Conservation (phyloP, 2,329 filamentous ascomycete genomes). For the Curvularia spicifera region DNA sequence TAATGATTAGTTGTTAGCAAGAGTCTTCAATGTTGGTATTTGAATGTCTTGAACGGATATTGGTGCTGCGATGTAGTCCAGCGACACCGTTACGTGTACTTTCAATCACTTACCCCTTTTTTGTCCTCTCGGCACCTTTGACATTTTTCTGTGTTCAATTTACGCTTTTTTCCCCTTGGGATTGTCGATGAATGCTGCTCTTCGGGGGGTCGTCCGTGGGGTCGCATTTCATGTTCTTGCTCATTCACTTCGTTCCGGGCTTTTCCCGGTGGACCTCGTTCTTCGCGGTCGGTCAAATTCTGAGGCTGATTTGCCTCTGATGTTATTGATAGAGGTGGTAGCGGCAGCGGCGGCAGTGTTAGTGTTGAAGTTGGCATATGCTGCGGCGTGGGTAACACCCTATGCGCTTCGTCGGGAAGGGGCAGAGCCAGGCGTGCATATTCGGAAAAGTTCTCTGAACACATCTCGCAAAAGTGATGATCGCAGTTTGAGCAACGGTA, state of each 20-base stretch:
- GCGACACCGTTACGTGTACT: neutral
- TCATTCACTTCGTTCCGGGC: neutral
- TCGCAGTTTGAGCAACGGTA: neutral
- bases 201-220: neutral
- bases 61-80: neutral
- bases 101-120: neutral
- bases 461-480: neutral
- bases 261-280: neutral
- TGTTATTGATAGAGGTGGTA: neutral
- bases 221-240: neutral
- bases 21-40: neutral
- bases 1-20: neutral
- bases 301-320: neutral
- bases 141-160: constrained; percentile 4
- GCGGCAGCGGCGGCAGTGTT: too few relatives aligned
- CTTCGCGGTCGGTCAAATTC: too few relatives aligned
- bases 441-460: neutral
- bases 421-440: too few relatives aligned
- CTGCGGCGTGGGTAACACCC: neutral
- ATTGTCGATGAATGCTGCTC: neutral
- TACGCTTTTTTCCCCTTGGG: neutral
- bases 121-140: constrained; percentile 2
- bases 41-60: neutral
- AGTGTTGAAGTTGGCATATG: neutral
- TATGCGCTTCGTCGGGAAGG: neutral